A percentile compares a stretch with the other conserved stretches of the same genome.
Conservation (phyloP, 2,329 filamentous ascomycete genomes). For the Mycosphaerelloides madeirae region DNA sequence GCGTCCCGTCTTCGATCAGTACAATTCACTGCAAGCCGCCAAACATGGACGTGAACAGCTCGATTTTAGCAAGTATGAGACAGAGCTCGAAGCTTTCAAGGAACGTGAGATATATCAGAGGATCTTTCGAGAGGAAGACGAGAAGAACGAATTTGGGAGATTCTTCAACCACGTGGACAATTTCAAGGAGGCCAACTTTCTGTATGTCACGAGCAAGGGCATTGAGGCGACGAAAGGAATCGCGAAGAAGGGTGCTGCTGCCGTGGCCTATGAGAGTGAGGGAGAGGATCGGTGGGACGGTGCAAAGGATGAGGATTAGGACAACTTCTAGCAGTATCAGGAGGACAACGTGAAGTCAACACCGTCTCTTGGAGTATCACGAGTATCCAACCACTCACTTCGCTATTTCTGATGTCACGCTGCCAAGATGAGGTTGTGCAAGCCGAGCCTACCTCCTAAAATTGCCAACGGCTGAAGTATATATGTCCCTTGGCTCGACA, state of each 20-base stretch:
- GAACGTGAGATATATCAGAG: slow-evolving; percentile 84
- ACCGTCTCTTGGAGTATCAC: too few relatives aligned
- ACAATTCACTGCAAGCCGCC: slow-evolving; percentile 68
- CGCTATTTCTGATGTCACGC: too few relatives aligned
- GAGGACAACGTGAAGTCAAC: too few relatives aligned
- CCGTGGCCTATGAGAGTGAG: neutral
- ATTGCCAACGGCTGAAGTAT: too few relatives aligned
- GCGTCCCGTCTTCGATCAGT: slow-evolving; percentile 82
- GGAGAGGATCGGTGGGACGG: neutral
- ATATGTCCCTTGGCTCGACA: too few relatives aligned
- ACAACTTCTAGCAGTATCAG: too few relatives aligned
- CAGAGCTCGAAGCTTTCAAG: slow-evolving; percentile 83
- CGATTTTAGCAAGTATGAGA: slow-evolving; percentile 72
- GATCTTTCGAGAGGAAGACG: slow-evolving; percentile 84
- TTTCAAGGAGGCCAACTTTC: slow-evolving; percentile 46
- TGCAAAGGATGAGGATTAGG: neutral
- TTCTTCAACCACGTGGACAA: slow-evolving; percentile 51
- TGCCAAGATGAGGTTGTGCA: too few relatives aligned
- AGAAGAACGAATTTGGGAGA: slow-evolving; percentile 63
- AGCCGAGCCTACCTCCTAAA: too few relatives aligned
- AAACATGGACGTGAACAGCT: slow-evolving; percentile 64
- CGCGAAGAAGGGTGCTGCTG: slow-evolving; percentile 11
- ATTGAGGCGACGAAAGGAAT: slow-evolving; percentile 39
- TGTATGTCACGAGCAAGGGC: slow-evolving; percentile 48
- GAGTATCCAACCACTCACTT: too few relatives aligned